Base-by-base conservation (phyloP, 768 basidiomycete genomes). In the Holtermannia corniformis region DNA sequence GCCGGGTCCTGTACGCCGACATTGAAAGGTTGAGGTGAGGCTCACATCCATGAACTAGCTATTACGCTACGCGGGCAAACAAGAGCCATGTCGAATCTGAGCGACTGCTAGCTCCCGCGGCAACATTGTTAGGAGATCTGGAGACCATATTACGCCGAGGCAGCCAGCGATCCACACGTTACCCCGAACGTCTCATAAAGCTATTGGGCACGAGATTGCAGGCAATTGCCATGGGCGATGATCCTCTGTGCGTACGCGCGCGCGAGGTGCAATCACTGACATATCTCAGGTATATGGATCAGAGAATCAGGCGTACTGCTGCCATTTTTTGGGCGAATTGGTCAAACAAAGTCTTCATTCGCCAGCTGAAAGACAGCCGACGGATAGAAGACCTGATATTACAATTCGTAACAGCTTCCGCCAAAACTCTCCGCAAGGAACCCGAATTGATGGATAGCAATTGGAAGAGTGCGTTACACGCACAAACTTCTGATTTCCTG, bases 311-410 rank as follows among this genome's bases (percentile, higher is more conserved):
- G 25, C 79, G 88, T 51, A 89, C 87, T 1, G 85, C 93, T 78
- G 92, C 84, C 51, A 84, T 86, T 27, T 96, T 96, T 72, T 96
- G 91, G 69, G 85, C 84, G 12, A 87, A 89, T 56, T 88, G 87
- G 71, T 82, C 84, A 71, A 82, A 86, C 53, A 85, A 88, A 23
- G 78, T 77, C 37, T 93, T 95, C 76, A 82, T 85, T 52, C 79
- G 81, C 28, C 86, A 91, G 63, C 85, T 96, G 82, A 88, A 89
- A 73, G 92, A 96, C 71, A 92, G 88, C 70, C 80, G 95, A 44
- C 95, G 93, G 75, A 87, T 96, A 37, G 95, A 99, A 74, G 91
- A 96, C 58, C 83, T 99, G 50, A 93, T 99, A 54, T 78, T 99
- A 48, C 86, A 87, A 79, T 96, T 96, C 64, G 92, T 92, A 11